Conservation (phyloP, 306 rosid species). For the Prunus davidiana region DNA sequence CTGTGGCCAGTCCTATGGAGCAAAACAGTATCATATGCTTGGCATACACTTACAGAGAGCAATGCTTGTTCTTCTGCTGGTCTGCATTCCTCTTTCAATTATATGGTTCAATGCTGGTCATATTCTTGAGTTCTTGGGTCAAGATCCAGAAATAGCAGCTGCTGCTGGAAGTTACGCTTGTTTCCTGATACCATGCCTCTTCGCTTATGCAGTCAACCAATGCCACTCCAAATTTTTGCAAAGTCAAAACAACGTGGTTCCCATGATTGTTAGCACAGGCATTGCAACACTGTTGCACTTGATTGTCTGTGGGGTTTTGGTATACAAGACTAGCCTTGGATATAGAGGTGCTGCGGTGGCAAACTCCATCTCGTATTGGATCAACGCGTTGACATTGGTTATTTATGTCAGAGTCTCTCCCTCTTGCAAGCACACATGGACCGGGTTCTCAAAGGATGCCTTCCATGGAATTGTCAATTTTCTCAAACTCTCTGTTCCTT, state of each 20-base stretch:
- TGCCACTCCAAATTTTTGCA: conserved; percentile 34
- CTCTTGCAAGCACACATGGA: conserved; percentile 36
- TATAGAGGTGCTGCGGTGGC: conserved; percentile 37
- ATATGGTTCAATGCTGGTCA: conserved; percentile 32
- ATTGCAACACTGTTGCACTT: conserved; percentile 19
- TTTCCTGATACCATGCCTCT: conserved; percentile 30
- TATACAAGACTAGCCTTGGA: conserved; percentile 31
- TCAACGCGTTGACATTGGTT: conserved; percentile 19
- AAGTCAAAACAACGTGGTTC: conserved; percentile 33
- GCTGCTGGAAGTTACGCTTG: conserved; percentile 36
- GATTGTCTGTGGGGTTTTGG: conserved; percentile 29
- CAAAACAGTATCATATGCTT: conserved; percentile 33
- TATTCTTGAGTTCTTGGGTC: conserved; percentile 31
- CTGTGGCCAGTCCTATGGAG: conserved; percentile 45
- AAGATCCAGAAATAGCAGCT: conserved; percentile 34
- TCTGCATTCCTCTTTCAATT: conserved; percentile 25
- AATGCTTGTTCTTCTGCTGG: conserved; percentile 35
- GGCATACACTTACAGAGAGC: conserved; percentile 43
- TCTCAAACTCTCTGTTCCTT: conserved; percentile 32
- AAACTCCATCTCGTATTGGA: conserved; percentile 35
- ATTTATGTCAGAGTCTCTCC: conserved; percentile 34
- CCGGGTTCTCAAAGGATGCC: conserved; percentile 39
- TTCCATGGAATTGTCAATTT: conserved; percentile 23
- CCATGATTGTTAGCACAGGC: conserved; percentile 26
- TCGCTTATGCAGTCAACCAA: conserved; percentile 33